Base-by-base conservation (phyloP, 805 yeast species). In the Wickerhamomyces sydowiorum region DNA sequence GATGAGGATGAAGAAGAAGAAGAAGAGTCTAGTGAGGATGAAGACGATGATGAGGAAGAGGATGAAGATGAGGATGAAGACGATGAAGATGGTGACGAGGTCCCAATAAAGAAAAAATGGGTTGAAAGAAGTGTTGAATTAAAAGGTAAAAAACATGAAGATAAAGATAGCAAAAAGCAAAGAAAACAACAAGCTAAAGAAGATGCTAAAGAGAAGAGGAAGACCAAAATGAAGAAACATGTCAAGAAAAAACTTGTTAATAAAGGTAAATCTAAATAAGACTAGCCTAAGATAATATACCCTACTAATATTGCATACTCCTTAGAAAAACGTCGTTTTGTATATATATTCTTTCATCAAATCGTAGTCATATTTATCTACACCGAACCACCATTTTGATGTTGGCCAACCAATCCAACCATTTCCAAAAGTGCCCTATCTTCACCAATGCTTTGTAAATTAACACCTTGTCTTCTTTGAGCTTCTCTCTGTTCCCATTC, bases 401-500 rank as follows among this genome's bases (percentile, higher is more conserved):
- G 55, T 36, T 69, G 69, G 0, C 82, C 81, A 12, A 78, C 67
- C 3, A 78, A 43, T 0, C 84, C 82, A 0, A 87, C 96, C 87
- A 90, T 74, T 51, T 89, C 97, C 47, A 90, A 64, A 37, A 90
- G 67, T 1, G 96, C 95, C 42, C 88, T 64, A 40, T 88, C 96
- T 52, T 90, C 97, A 2, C 86, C 85, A 50, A 84, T 57, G 43
- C 73, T 75, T 40, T 74, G 70, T 25, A 81, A 50, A 54, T 89
- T 87, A 3, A 89, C 75, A 23, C 76, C 70, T 52, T 82, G 84
- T 40, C 97, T 69, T 29, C 88, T 81, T 51, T 79, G 75, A 0
- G 95, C 95, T 57, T 88, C 96, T 38, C 78, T 69, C 55, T 82
- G 84, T 57, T 91, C 97, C 96, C 96, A 89, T 52, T 82, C 89